Percentiles rank a stretch among this genome's conserved stretches.
Conservation (phyloP, 768 basidiomycete species). For the Chalciporus chontae region DNA sequence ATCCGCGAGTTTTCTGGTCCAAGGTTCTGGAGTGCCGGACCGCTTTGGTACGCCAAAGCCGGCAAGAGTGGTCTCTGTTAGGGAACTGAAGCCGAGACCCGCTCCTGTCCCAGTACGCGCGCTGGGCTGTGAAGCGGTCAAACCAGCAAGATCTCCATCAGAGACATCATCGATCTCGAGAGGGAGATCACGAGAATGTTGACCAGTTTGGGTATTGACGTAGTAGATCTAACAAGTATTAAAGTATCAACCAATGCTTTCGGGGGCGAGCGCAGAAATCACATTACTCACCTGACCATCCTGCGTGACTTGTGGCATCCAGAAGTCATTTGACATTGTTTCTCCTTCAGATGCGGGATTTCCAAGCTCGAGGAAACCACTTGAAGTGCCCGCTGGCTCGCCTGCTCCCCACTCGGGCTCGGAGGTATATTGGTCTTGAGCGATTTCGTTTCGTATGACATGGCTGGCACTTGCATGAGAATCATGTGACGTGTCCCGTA, state of each 20-base stretch:
- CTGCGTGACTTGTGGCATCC: constrained; percentile 83
- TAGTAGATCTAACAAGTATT: constrained; percentile 77
- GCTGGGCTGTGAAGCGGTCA: constrained; percentile 50
- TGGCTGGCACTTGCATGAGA: constrained; percentile 11
- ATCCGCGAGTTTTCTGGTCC: constrained; percentile 76
- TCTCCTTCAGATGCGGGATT: constrained; percentile 25
- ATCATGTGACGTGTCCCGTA: constrained; percentile 10
- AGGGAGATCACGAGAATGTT: constrained; percentile 82
- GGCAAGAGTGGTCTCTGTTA: constrained; percentile 36
- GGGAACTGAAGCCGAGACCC: constrained; percentile 44
- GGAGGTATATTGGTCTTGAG: constrained; percentile 28
- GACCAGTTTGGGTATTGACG: constrained; percentile 84
- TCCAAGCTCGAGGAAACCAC: constrained; percentile 33
- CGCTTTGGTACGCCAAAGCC: constrained; percentile 62
- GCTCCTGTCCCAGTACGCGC: constrained; percentile 55
- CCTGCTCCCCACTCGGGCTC: constrained; percentile 46
- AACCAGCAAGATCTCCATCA: constrained; percentile 58
- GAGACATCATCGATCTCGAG: constrained; percentile 63
- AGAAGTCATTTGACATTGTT: constrained; percentile 67
- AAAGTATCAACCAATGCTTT: background rate
- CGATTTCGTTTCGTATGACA: constrained; percentile 9
- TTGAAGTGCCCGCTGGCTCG: constrained; percentile 34
- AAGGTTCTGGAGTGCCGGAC: constrained; percentile 72
- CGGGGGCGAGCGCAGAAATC: background rate
- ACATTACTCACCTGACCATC: constrained; percentile 70